Percentiles rank a stretch among this genome's conserved stretches.
These are phyloP conservation scores for Dendrothele bispora DNA, from an alignment of 768 basidiomycete species.

Conservation along the genomic window DNA sequence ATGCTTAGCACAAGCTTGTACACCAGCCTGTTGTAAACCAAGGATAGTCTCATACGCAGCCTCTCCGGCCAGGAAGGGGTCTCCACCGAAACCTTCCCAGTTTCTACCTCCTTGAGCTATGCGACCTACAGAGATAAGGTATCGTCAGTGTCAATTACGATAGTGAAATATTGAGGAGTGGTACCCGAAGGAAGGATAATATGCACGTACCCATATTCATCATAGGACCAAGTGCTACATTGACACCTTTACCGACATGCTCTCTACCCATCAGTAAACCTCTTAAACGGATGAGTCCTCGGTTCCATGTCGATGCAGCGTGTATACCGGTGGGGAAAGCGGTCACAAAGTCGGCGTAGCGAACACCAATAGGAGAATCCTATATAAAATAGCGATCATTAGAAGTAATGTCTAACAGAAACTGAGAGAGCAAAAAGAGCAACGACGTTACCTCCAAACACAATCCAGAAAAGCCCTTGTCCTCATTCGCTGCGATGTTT, in stretches of 20 bases:
- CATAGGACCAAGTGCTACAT: constrained; percentile 63
- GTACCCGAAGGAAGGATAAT: too few relatives aligned
- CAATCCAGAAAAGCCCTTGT: constrained; percentile 61
- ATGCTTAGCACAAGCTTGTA: constrained; percentile 88
- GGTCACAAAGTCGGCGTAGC: constrained; percentile 69
- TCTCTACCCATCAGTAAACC: constrained; percentile 82
- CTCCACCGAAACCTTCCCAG: constrained; percentile 95
- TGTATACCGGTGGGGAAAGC: constrained; percentile 87
- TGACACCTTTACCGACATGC: constrained; percentile 80
- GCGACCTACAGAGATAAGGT: too few relatives aligned
- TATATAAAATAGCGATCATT: background rate
- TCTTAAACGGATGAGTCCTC: constrained; percentile 71
- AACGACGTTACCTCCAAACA: constrained; percentile 58
- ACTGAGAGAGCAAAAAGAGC: background rate
- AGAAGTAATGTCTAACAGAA: background rate
- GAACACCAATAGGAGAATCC: constrained; percentile 75
- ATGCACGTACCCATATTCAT: constrained; percentile 4
- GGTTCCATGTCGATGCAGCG: constrained; percentile 81
- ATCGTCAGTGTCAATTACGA: too few relatives aligned
- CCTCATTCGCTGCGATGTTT: constrained; percentile 55
- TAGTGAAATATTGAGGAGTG: too few relatives aligned
- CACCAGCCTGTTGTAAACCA: constrained; percentile 76
- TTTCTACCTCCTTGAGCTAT: constrained; percentile 82
- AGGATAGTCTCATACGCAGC: constrained; percentile 77
- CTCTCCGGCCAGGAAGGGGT: constrained; percentile 83